phyloP scores from a whole-genome alignment of 306 rosid species.

The Astragalus membranaceus region DNA sequence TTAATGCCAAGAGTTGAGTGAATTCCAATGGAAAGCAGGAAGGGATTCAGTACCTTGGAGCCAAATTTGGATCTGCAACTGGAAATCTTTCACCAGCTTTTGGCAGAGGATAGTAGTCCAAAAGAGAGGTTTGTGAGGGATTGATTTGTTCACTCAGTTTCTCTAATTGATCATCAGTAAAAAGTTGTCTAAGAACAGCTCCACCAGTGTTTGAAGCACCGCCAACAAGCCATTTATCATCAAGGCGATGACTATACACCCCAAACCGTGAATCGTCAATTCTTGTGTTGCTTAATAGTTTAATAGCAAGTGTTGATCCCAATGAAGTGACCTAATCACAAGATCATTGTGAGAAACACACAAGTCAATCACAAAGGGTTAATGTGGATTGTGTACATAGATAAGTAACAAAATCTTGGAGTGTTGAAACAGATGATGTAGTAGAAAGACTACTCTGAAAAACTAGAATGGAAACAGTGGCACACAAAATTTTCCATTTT shows the following conservation, averaged over 20 bases:
- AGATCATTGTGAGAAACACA: not conserved
- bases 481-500: not conserved
- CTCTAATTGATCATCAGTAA: slow-evolving; percentile 65
- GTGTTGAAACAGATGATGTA: not conserved
- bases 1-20: not conserved
- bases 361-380: not conserved
- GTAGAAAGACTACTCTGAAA: not conserved
- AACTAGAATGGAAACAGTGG: not conserved
- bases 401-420: not conserved
- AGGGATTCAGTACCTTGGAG: slow-evolving; percentile 55
- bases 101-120: slow-evolving; percentile 81
- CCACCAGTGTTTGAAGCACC: slow-evolving; percentile 98
- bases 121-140: slow-evolving; percentile 55
- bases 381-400: not conserved
- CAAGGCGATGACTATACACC: slow-evolving; percentile 97
- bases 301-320: slow-evolving; percentile 95
- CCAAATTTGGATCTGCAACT: slow-evolving; percentile 62
- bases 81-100: slow-evolving; percentile 89
- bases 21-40: not conserved
- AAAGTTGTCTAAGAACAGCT: slow-evolving; percentile 73
- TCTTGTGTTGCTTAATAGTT: slow-evolving; percentile 69
- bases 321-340: slow-evolving; percentile 73
- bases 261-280: slow-evolving; percentile 91
- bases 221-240: slow-evolving; percentile 93
- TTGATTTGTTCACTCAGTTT: slow-evolving; percentile 62